Conservation (phyloP, 2,329 filamentous ascomycete genomes). For the Cladosporium sp. region DNA sequence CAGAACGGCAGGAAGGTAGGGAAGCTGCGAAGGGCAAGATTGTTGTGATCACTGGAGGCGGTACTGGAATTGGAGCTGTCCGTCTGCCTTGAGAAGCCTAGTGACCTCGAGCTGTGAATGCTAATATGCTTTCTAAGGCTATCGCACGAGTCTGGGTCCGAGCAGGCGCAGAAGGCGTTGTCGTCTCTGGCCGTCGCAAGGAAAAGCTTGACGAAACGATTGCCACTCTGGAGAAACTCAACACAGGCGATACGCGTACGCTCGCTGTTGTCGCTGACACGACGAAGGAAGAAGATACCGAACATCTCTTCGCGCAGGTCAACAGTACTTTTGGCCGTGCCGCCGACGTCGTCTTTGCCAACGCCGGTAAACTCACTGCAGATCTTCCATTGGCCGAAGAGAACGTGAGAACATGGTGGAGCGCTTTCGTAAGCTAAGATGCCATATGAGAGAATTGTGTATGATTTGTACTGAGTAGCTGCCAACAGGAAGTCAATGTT, state of each 20-base stretch:
- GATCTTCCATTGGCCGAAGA: conserved; percentile 2
- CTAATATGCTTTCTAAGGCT: conserved; percentile 13
- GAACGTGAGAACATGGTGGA: conserved; percentile 8
- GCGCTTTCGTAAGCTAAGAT: background rate
- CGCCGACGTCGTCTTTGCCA: conserved; percentile 19
- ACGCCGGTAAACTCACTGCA: conserved; percentile 4
- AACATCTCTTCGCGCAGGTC: background rate
- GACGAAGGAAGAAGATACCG: conserved; percentile 16
- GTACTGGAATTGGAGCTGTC: conserved; percentile 15
- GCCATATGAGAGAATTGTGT: too few species aligned
- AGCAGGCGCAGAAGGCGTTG: conserved; percentile 25
- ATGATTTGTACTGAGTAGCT: too few species aligned
- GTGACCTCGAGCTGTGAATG: too few species aligned
- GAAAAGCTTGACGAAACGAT: conserved; percentile 21
- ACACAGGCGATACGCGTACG: conserved; percentile 18
- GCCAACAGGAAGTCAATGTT: conserved; percentile 10
- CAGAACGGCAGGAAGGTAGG: conserved; percentile 10
- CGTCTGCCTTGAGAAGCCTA: background rate
- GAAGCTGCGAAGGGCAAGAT: conserved; percentile 20
- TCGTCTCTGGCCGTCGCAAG: conserved; percentile 24
- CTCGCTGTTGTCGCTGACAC: conserved; percentile 23
- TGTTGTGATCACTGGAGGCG: conserved; percentile 22
- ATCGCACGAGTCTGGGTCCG: conserved; percentile 25
- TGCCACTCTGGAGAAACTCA: conserved; percentile 16
- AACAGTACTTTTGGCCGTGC: conserved; percentile 8